Evolutionary conservation across 352 stramenopile species (phyloP), one percentile per base, ranked within the genome.

Genomic region (Plasmopara muralis): DNA sequence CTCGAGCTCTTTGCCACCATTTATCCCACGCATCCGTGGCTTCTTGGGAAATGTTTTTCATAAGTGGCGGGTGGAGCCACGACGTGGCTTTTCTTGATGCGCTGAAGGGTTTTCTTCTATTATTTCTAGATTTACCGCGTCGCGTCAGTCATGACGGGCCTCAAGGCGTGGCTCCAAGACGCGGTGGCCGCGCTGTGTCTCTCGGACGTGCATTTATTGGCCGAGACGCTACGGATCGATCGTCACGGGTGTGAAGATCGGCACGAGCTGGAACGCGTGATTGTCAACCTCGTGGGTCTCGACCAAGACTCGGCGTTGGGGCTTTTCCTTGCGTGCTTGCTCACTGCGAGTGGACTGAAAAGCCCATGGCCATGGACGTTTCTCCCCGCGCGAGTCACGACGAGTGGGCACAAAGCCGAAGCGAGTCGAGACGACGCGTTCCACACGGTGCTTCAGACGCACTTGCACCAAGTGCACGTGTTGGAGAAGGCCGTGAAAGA

Each of bases 1-100:
- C 75, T 89, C 41, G 87, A 77, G 30, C 62, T 94, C 30, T 90
- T 94, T 43, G 85, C 77, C 14, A 81, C 82, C 37, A 85, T 91
- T 56, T 94, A 89, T 60, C 82, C 84, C 16, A 73, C 74, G 28
- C 77, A 92, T 35, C 66, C 69, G 38, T 94, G 82, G 82, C 53
- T 94, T 33, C 60, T 94, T 14, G 77, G 72, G 9, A 92, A 92
- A 58, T 89, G 78, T 47, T 42, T 74, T 25, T 53, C 70, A 13
- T 75, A 60, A 30, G 30, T 34, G n/a, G n/a, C n/a, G n/a, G n/a
- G n/a, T n/a, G n/a, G n/a, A n/a, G n/a, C 20, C 20, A 25, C 20
- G 20, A 3, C 20, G 20, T 25, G 20, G 3, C 20, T 25, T 25
- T 25, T 25, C 20, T 25, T 25, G 20, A 25, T 1, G 20, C 20